Percentiles rank a stretch among this genome's conserved stretches.
Evolutionary conservation across 1,284 basidiomycete genomes (phyloP).

Genomic region (Heterobasidion irregulare): DNA sequence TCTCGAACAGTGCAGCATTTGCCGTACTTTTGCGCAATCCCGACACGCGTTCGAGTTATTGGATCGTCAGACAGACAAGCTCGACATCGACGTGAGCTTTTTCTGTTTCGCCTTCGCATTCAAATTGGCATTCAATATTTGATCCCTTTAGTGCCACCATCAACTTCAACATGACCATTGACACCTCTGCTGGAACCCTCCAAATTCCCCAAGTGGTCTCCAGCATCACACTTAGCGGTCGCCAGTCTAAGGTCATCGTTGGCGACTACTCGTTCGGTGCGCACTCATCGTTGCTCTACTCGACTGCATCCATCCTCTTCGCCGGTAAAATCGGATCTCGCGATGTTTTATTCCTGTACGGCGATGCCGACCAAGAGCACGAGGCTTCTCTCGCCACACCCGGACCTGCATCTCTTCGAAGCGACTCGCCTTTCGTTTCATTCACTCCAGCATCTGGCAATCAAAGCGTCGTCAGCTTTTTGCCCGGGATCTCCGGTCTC

Average conservation of each 20-base stretch:
- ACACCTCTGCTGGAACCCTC: constrained; percentile 39
- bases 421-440: background rate
- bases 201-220: constrained; percentile 44
- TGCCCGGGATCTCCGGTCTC: constrained; percentile 26
- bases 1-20: constrained; percentile 44
- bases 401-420: constrained; percentile 23
- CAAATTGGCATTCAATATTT: background rate
- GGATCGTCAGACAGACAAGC: constrained; percentile 57
- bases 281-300: constrained; percentile 45
- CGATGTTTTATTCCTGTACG: constrained; percentile 65
- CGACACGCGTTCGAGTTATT: constrained; percentile 56
- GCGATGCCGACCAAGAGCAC: constrained; percentile 48
- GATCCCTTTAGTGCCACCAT: constrained; percentile 30
- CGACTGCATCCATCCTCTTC: constrained; percentile 61
- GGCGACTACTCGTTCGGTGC: constrained; percentile 59
- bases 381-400: constrained; percentile 37
- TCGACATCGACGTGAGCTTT: constrained; percentile 55
- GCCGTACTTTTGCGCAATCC: constrained; percentile 62
- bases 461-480: constrained; percentile 29
- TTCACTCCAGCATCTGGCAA: constrained; percentile 19
- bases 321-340: constrained; percentile 58
- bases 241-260: constrained; percentile 63
- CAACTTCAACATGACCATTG: constrained; percentile 48
- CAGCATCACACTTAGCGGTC: constrained; percentile 51
- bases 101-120: background rate